A percentile compares a stretch with the other conserved stretches of the same genome.
phyloP scores from a whole-genome alignment of 2,329 filamentous ascomycete species.

The Aspergillus melleus region DNA sequence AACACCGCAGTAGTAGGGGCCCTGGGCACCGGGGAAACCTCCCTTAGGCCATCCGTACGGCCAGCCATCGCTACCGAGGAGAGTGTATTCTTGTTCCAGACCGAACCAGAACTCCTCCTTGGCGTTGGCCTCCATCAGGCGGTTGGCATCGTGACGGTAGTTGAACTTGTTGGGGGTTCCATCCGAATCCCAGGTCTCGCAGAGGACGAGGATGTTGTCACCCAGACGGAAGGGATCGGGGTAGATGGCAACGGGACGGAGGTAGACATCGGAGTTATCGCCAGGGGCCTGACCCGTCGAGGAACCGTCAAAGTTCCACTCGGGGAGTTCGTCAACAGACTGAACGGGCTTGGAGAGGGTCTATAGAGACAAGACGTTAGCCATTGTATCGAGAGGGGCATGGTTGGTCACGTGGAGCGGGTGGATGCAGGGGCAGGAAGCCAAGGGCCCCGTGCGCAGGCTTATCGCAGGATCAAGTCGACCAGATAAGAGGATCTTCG shows the following conservation, averaged over 20 bases:
- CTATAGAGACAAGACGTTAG: constrained; percentile 39
- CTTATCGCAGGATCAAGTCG: constrained; percentile 23
- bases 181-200: constrained; percentile 92
- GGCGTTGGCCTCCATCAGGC: constrained; percentile 85
- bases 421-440: constrained; percentile 25
- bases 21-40: constrained; percentile 88
- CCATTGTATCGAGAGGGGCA: neutral
- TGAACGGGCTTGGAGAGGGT: constrained; percentile 62
- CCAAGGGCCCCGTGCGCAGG: constrained; percentile 25
- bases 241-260: constrained; percentile 84
- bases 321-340: constrained; percentile 65
- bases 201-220: constrained; percentile 91
- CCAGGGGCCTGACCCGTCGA: constrained; percentile 90
- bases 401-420: constrained; percentile 27
- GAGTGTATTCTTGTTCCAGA: constrained; percentile 96
- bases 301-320: constrained; percentile 85
- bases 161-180: constrained; percentile 98
- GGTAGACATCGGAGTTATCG: constrained; percentile 97
- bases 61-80: constrained; percentile 80
- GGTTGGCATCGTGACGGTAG: constrained; percentile 86
- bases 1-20: constrained; percentile 97
- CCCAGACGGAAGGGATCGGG: constrained; percentile 86
- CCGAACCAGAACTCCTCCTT: constrained; percentile 93
- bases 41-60: constrained; percentile 90
- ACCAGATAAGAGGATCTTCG: constrained; percentile 5